Evolutionary conservation across 2,329 filamentous ascomycete species (phyloP), one percentile per base, ranked within the genome.

Genomic region (Stachybotrys echinatus): DNA sequence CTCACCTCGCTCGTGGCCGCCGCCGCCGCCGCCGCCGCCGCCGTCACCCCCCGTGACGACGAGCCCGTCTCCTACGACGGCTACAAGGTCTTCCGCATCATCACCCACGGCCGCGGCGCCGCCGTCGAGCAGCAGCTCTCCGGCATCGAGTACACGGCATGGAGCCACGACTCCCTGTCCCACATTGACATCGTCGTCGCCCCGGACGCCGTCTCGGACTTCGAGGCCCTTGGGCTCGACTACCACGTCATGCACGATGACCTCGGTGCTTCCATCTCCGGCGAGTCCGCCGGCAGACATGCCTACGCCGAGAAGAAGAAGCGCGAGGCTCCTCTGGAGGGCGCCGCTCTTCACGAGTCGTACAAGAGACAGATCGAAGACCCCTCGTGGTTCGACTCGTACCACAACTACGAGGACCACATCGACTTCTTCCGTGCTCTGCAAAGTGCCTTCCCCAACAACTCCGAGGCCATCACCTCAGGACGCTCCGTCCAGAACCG

Each of bases 321-420:
- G 23, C 51, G 27, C 27, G 27, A 34, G 27, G 27, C 27, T 14
- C 10, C 10, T 8, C 38, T 14, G 38, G 38, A 8, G 12, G 38
- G 10, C 38, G 38, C 18, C 12, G 17, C 19, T 31, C 22, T 20
- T 23, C 19, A 20, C 27, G 27, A 45, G 23, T 23, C 45, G 12
- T 54, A 53, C 49, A 59, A 54, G 48, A 53, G 61, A 17, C 60
- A 66, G 40, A 55, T 52, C 7, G 57, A 61, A 12, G 62, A 67
- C 17, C 57, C 64, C 8, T 58, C 71, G 5, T 80, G 74, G 73
- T 80, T 73, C 59, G 71, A 76, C 48, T 65, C 64, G 31, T 80
- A 79, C 54, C 76, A 80, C 54, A 52, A 67, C 6, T 79, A 77
- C 46, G 65, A 68, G n/a, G 74, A 79, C 45, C 77, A 80, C 55